phyloP scores from a whole-genome alignment of 2,329 filamentous ascomycete genomes.

The Myriosclerotinia curreyana region DNA sequence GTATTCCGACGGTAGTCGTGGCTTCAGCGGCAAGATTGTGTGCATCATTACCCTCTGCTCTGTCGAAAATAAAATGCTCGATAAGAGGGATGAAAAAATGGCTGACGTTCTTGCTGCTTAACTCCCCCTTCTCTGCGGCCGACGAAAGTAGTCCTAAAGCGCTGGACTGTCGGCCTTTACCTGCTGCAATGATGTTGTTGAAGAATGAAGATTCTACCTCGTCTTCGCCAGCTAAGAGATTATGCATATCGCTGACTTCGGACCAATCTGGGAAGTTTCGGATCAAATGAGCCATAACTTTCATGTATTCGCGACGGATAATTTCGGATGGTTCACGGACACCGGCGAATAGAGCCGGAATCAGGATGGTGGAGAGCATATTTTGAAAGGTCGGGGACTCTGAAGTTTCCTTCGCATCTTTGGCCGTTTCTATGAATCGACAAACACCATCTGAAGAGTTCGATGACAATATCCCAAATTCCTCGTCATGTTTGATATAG shows the following conservation, averaged over 20 bases:
- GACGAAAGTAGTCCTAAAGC: slow-evolving; percentile 74
- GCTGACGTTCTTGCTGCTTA: slow-evolving; percentile 75
- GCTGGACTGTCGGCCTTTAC: slow-evolving; percentile 79
- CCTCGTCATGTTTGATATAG: slow-evolving; percentile 80
- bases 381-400: slow-evolving; percentile 51
- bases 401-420: slow-evolving; percentile 43
- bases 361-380: slow-evolving; percentile 61
- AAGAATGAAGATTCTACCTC: slow-evolving; percentile 70
- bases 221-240: slow-evolving; percentile 66
- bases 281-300: slow-evolving; percentile 75
- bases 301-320: slow-evolving; percentile 77
- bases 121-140: slow-evolving; percentile 59
- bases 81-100: slow-evolving; percentile 88
- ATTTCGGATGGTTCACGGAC: slow-evolving; percentile 77
- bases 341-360: slow-evolving; percentile 75
- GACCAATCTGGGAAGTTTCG: slow-evolving; percentile 66
- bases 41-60: slow-evolving; percentile 69
- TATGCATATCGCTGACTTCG: slow-evolving; percentile 69
- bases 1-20: slow-evolving; percentile 70
- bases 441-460: slow-evolving; percentile 81
- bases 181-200: slow-evolving; percentile 85
- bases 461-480: slow-evolving; percentile 74
- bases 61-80: slow-evolving; percentile 90
- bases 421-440: slow-evolving; percentile 67
- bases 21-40: slow-evolving; percentile 85